Evolutionary conservation across 2,329 filamentous ascomycete genomes (phyloP).

Genomic region (Phyllosticta citribraziliensis): DNA sequence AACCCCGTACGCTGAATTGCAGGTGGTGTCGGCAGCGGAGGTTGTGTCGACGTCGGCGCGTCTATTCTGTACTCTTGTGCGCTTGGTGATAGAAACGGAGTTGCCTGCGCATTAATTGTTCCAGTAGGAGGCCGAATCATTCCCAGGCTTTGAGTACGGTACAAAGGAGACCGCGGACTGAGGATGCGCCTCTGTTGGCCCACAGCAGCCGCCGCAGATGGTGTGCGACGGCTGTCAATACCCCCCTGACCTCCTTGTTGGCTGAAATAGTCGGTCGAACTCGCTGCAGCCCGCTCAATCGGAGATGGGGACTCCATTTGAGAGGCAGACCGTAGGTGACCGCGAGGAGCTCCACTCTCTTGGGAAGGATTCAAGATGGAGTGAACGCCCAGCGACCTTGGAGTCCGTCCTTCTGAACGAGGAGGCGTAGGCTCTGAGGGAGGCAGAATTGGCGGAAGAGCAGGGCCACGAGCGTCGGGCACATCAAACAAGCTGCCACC

Average conservation of each 20-base stretch:
- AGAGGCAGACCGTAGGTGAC: conserved; percentile 32
- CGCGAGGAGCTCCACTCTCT: conserved; percentile 17
- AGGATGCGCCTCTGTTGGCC: conserved; percentile 37
- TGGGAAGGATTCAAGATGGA: conserved; percentile 37
- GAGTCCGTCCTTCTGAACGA: conserved; percentile 19
- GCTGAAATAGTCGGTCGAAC: conserved; percentile 20
- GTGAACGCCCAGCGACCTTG: conserved; percentile 32
- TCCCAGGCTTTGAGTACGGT: conserved; percentile 42
- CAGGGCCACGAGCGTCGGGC: not conserved
- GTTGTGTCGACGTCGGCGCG: conserved; percentile 30
- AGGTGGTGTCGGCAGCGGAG: conserved; percentile 39
- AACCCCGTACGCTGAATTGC: conserved; percentile 28
- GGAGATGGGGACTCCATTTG: conserved; percentile 35
- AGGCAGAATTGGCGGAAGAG: conserved; percentile 8
- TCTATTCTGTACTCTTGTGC: conserved; percentile 33
- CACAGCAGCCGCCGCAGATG: not conserved
- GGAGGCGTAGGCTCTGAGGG: conserved; percentile 11
- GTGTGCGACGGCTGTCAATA: not conserved
- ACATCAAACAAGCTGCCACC: conserved; percentile 9
- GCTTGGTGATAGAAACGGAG: conserved; percentile 37
- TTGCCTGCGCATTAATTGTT: conserved; percentile 40
- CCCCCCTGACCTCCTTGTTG: not conserved
- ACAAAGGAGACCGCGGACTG: conserved; percentile 48
- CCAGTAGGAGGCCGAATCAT: conserved; percentile 33
- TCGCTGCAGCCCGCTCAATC: conserved; percentile 25